phyloP scores from a whole-genome alignment of 306 rosid species.

The Sindora glabra region DNA sequence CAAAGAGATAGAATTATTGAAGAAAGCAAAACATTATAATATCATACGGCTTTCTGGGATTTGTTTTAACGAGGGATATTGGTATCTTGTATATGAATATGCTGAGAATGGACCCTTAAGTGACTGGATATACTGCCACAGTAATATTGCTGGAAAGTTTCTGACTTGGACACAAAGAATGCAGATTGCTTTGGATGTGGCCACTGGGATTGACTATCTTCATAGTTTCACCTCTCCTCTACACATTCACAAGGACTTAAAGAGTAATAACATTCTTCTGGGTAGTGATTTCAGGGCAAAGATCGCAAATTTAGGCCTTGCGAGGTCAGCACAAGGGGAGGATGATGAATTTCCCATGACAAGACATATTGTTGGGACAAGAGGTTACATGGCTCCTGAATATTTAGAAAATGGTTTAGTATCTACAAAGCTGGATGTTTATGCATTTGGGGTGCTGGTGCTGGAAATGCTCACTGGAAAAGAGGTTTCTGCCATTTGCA shows the following conservation, averaged over 20 bases:
- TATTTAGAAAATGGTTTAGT: slow-evolving; percentile 75
- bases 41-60: slow-evolving; percentile 71
- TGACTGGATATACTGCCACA: slow-evolving; percentile 49
- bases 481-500: slow-evolving; percentile 39
- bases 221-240: slow-evolving; percentile 67
- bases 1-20: slow-evolving; percentile 52
- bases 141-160: slow-evolving; percentile 23
- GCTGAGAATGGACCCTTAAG: slow-evolving; percentile 69
- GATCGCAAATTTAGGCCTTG: slow-evolving; percentile 52
- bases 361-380: slow-evolving; percentile 74
- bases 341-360: slow-evolving; percentile 55
- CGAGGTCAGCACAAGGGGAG: slow-evolving; percentile 39
- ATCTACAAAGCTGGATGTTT: slow-evolving; percentile 75
- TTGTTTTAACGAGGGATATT: slow-evolving; percentile 58
- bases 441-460: slow-evolving; percentile 67
- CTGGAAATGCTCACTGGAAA: slow-evolving; percentile 69
- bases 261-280: slow-evolving; percentile 57
- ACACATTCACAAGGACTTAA: slow-evolving; percentile 73
- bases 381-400: slow-evolving; percentile 94
- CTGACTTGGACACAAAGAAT: slow-evolving; percentile 68
- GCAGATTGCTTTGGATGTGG: slow-evolving; percentile 69
- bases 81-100: slow-evolving; percentile 80
- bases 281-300: slow-evolving; percentile 60
- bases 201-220: slow-evolving; percentile 72
- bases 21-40: slow-evolving; percentile 70